phyloP scores from a whole-genome alignment of 2,329 filamentous ascomycete species.

The Ophiosphaerella narmari region DNA sequence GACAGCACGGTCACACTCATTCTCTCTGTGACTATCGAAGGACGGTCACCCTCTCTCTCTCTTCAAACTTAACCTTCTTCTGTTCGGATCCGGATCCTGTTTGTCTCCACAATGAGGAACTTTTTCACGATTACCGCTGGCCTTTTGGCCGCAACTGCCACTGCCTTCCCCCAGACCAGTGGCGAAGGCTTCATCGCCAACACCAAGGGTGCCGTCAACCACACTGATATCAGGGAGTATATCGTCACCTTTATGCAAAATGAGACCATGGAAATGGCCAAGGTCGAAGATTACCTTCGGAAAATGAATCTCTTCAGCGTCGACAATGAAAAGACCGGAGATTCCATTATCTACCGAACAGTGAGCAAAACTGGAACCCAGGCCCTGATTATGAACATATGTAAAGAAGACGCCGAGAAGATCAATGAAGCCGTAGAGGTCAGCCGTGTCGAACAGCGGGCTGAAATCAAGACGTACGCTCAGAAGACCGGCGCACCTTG shows the following conservation, averaged over 20 bases:
- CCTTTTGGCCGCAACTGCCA: conserved; percentile 30
- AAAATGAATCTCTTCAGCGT: conserved; percentile 31
- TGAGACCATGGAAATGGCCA: conserved; percentile 12
- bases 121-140: conserved; percentile 30
- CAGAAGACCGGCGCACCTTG: conserved; percentile 47
- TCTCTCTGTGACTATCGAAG: conserved; percentile 15
- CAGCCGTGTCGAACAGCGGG: conserved; percentile 48
- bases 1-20: conserved; percentile 29
- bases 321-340: conserved; percentile 20
- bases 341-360: conserved; percentile 43
- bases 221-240: conserved; percentile 37
- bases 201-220: conserved; percentile 21
- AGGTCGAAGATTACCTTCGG: conserved; percentile 18
- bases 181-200: conserved; percentile 35
- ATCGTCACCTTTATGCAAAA: conserved; percentile 29
- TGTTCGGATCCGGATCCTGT: conserved; percentile 29
- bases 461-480: conserved; percentile 37
- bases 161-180: conserved; percentile 21
- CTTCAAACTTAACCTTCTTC: conserved; percentile 11
- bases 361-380: conserved; percentile 46
- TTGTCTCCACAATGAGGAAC: conserved; percentile 38
- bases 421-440: conserved; percentile 49
- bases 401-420: conserved; percentile 45
- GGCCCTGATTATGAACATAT: conserved; percentile 49
- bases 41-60: conserved; percentile 17